Evolutionary conservation across 495 filamentous ascomycete species (phyloP).

Genomic region (Lophiotrema nucula): DNA sequence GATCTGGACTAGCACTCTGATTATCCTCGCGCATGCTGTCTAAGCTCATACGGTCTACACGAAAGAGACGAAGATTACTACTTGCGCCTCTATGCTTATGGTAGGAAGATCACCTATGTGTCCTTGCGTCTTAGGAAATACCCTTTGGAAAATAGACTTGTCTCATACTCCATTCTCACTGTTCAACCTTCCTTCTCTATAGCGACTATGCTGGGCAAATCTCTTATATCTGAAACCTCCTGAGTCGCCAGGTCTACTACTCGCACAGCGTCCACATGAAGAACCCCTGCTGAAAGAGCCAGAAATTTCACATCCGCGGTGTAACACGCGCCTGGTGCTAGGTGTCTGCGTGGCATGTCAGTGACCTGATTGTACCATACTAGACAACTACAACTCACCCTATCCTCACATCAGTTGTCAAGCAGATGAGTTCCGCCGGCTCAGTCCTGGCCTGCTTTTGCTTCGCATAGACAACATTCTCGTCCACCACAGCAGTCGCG

Average conservation of each 20-base stretch:
- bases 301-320: constrained; percentile 77
- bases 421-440: constrained; percentile 69
- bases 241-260: constrained; percentile 79
- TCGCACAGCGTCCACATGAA: constrained; percentile 75
- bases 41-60: too few species aligned
- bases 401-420: constrained; percentile 80
- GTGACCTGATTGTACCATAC: constrained; percentile 1
- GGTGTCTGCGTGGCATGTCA: constrained; percentile 55
- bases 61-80: too few species aligned
- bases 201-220: constrained; percentile 69
- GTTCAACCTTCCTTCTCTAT: constrained; percentile 14
- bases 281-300: constrained; percentile 69
- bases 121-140: too few species aligned
- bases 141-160: too few species aligned
- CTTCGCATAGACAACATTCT: constrained; percentile 78
- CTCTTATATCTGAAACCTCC: constrained; percentile 77
- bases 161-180: neutral
- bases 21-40: too few species aligned
- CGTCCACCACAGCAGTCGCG: constrained; percentile 80
- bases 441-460: constrained; percentile 74
- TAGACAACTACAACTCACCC: constrained; percentile 55
- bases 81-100: too few species aligned
- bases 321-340: constrained; percentile 74
- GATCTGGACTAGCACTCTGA: too few species aligned
- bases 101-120: too few species aligned